These are phyloP conservation scores for Cryptococcus jaspeensis DNA, from an alignment of 1,284 basidiomycete species.

Conservation along the genomic window DNA sequence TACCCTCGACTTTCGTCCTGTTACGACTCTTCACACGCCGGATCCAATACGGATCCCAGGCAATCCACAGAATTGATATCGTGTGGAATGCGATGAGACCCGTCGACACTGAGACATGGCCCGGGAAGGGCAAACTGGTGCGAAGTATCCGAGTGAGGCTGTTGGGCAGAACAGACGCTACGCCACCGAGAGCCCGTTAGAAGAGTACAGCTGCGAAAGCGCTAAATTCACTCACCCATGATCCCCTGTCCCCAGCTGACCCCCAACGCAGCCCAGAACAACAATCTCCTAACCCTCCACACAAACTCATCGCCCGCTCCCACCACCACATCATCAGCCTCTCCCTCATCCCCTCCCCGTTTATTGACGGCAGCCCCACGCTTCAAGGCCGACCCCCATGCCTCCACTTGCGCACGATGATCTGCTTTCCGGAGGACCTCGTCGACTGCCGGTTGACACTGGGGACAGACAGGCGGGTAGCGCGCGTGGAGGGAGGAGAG, in stretches of 20 bases:
- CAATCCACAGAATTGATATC: slow-evolving; percentile 37
- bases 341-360: not conserved
- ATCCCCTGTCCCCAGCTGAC: slow-evolving; percentile 17
- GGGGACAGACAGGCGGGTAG: slow-evolving; percentile 78
- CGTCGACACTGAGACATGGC: not conserved
- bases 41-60: slow-evolving; percentile 46
- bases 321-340: not conserved
- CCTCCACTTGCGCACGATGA: slow-evolving; percentile 74
- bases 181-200: no score
- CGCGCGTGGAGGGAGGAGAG: slow-evolving; percentile 69
- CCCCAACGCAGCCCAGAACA: slow-evolving; percentile 17
- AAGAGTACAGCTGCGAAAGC: not conserved
- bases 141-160: no score
- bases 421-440: slow-evolving; percentile 73
- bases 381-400: slow-evolving; percentile 54
- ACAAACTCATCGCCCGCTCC: slow-evolving; percentile 17
- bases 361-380: slow-evolving; percentile 17
- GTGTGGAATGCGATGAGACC: slow-evolving; percentile 10
- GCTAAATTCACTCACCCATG: slow-evolving; percentile 15
- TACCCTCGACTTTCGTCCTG: slow-evolving; percentile 18
- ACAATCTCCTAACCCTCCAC: slow-evolving; percentile 29
- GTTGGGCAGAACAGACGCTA: no score
- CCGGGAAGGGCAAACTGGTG: not conserved
- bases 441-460: slow-evolving; percentile 73
- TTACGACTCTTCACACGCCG: slow-evolving; percentile 10